Conservation (phyloP, 129 eudicot species). For the Logfia minima region DNA sequence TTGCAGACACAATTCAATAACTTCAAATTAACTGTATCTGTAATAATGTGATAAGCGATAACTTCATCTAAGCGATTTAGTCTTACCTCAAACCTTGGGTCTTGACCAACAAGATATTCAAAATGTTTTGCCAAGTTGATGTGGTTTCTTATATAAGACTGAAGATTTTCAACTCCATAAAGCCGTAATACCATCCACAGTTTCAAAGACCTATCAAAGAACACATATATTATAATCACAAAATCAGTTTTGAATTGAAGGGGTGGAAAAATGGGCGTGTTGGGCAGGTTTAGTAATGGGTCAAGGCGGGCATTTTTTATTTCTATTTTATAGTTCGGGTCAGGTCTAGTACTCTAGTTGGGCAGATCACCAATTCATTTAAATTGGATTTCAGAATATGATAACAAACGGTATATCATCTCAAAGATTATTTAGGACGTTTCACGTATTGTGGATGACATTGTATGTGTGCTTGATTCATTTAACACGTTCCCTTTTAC, state of each 20-base stretch:
- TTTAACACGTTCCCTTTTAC: not conserved
- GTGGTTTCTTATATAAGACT: slow-evolving; percentile 88
- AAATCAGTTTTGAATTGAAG: not conserved
- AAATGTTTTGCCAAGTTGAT: slow-evolving; percentile 68
- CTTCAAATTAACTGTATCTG: not conserved
- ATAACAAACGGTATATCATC: not conserved
- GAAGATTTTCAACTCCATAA: slow-evolving; percentile 84
- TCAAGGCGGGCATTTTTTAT: not conserved
- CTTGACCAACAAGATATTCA: slow-evolving; percentile 69
- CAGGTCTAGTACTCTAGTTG: not conserved
- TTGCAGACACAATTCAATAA: not conserved
- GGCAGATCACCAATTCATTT: not conserved
- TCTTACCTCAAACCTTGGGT: slow-evolving; percentile 85
- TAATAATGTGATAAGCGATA: slow-evolving; percentile 2
- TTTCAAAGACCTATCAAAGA: slow-evolving; percentile 70
- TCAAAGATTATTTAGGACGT: not conserved
- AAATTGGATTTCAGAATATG: not conserved
- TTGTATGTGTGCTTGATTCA: not conserved
- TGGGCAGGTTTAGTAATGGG: not conserved
- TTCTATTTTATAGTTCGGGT: not conserved
- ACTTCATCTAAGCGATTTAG: not conserved
- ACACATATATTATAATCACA: slow-evolving; percentile 1
- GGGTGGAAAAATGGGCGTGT: not conserved
- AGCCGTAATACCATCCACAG: slow-evolving; percentile 96
- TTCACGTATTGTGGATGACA: not conserved